These are phyloP conservation scores for Coemansia sp. DNA, from an alignment of 192 early-diverging fungal genomes.

Conservation along the genomic window DNA sequence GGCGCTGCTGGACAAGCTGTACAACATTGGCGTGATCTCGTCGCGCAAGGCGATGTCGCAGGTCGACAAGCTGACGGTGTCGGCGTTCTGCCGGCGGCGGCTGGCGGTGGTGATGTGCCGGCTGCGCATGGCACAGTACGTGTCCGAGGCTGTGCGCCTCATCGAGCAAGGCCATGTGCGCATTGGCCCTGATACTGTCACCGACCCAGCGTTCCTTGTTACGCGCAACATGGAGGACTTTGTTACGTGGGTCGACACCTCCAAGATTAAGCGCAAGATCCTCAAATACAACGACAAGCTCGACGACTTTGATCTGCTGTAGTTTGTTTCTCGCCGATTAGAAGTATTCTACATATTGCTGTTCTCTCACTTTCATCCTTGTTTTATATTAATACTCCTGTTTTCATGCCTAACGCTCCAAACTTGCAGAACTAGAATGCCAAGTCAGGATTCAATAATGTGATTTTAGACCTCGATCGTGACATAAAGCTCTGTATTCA, in stretches of 20 bases:
- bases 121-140: constrained; percentile 93
- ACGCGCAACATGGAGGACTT: constrained; percentile 92
- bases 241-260: constrained; percentile 97
- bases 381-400: too few species aligned
- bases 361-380: too few species aligned
- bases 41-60: constrained; percentile 75
- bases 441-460: too few species aligned
- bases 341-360: background rate
- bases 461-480: too few species aligned
- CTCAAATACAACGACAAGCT: constrained; percentile 92
- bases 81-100: constrained; percentile 81
- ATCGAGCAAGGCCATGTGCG: constrained; percentile 95
- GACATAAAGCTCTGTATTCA: too few species aligned
- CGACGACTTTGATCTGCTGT: constrained; percentile 78
- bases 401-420: too few species aligned
- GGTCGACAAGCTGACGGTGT: constrained; percentile 79
- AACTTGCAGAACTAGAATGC: too few species aligned
- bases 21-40: constrained; percentile 80
- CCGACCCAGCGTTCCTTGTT: constrained; percentile 86
- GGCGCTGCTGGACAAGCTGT: constrained; percentile 81
- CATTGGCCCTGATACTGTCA: constrained; percentile 87
- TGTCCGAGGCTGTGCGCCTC: constrained; percentile 84
- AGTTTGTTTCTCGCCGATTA: background rate
- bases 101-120: constrained; percentile 91
- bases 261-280: constrained; percentile 96